These are phyloP conservation scores for Chaetomium strumarium DNA, from an alignment of 2,329 filamentous ascomycete species.

Conservation along the genomic window DNA sequence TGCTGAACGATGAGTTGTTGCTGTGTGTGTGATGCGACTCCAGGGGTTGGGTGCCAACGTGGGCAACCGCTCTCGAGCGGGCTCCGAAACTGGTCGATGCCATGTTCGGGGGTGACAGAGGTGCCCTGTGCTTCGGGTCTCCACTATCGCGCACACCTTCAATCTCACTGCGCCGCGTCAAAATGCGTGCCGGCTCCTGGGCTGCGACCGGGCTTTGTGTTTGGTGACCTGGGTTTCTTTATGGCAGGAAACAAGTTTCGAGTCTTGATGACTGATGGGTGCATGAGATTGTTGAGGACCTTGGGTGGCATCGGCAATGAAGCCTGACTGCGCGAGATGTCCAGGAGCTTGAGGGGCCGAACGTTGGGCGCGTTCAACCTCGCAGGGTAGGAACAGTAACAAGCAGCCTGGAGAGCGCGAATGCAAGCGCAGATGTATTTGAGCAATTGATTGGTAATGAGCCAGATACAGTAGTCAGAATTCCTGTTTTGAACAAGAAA, in stretches of 20 bases:
- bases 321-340: neutral
- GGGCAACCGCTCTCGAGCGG: constrained; percentile 11
- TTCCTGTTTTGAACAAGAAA: no score
- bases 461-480: no score
- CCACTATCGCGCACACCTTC: constrained; percentile 13
- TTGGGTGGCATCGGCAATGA: constrained; percentile 4
- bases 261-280: constrained; percentile 6
- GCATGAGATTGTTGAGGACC: constrained; percentile 13
- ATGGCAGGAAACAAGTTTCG: neutral
- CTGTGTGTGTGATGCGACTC: constrained; percentile 7
- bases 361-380: constrained; percentile 6
- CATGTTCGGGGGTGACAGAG: constrained; percentile 17
- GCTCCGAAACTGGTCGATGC: constrained; percentile 22
- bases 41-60: constrained; percentile 6
- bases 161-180: constrained; percentile 6
- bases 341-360: neutral
- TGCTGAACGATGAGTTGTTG: constrained; percentile 14
- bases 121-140: constrained; percentile 10
- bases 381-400: neutral
- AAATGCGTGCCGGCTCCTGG: constrained; percentile 5
- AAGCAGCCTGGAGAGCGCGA: neutral
- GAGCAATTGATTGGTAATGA: no score
- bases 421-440: neutral
- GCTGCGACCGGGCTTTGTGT: constrained; percentile 2
- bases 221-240: constrained; percentile 8